phyloP scores from a whole-genome alignment of 371 early-diverging fungal genomes.

The Phascolomyces articulosus region DNA sequence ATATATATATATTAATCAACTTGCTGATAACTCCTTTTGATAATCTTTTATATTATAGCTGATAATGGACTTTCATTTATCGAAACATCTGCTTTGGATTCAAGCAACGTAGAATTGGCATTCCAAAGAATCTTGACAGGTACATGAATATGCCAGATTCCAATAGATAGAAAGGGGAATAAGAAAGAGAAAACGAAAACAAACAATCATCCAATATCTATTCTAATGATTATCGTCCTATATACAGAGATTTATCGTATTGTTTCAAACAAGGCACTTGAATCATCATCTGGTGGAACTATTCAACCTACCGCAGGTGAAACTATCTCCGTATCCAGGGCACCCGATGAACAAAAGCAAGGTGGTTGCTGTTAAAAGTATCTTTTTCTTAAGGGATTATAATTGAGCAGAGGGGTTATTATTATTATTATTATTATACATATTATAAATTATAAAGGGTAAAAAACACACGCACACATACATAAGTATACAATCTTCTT shows the following conservation, averaged over 20 bases:
- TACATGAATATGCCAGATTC: constrained; percentile 23
- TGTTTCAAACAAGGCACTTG: constrained; percentile 92
- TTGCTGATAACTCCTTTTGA: not conserved
- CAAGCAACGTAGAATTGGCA: constrained; percentile 92
- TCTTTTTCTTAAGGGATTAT: not conserved
- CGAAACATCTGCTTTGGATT: constrained; percentile 94
- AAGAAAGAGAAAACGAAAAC: too few species aligned
- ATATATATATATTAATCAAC: too few species aligned
- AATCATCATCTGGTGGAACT: constrained; percentile 66
- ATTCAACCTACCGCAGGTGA: constrained; percentile 77
- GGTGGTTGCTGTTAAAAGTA: constrained; percentile 76
- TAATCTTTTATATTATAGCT: constrained; percentile 55
- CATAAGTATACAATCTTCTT: too few species aligned
- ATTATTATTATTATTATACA: too few species aligned
- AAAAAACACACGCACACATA: too few species aligned
- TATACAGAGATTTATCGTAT: constrained; percentile 85
- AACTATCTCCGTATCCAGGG: constrained; percentile 73
- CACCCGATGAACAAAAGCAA: constrained; percentile 64
- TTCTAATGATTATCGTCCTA: too few species aligned
- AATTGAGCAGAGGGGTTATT: too few species aligned
- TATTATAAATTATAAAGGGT: too few species aligned
- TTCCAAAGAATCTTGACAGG: constrained; percentile 94
- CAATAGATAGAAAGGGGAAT: too few species aligned
- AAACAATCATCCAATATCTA: too few species aligned
- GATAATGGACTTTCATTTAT: constrained; percentile 92